phyloP scores from a whole-genome alignment of 192 early-diverging fungal species.

The Linnemannia hyalina region DNA sequence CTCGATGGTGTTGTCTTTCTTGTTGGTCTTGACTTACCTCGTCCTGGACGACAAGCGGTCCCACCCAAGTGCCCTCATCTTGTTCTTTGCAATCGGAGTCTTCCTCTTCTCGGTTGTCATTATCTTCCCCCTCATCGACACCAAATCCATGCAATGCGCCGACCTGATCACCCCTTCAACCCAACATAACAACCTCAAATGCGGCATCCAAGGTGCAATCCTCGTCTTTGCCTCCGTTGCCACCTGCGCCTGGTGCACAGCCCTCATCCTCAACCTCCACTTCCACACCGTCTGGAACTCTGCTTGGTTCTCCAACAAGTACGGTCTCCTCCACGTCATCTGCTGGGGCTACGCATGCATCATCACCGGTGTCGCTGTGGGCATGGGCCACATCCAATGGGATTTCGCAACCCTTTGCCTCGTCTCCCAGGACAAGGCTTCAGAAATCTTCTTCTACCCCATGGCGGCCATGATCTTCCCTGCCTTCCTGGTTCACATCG shows the following conservation, averaged over 20 bases:
- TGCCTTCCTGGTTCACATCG: slow-evolving; percentile 63
- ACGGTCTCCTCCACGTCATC: slow-evolving; percentile 55
- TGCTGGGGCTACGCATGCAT: slow-evolving; percentile 63
- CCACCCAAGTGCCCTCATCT: slow-evolving; percentile 64
- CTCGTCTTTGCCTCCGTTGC: slow-evolving; percentile 62
- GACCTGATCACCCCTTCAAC: slow-evolving; percentile 52
- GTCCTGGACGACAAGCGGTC: slow-evolving; percentile 60
- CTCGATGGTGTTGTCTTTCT: slow-evolving; percentile 53
- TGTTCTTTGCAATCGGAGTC: slow-evolving; percentile 59
- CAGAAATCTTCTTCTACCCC: slow-evolving; percentile 66
- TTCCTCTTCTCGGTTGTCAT: slow-evolving; percentile 64
- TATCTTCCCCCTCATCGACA: slow-evolving; percentile 63
- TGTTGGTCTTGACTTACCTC: slow-evolving; percentile 63
- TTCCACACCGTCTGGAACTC: slow-evolving; percentile 70
- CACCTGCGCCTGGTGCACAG: slow-evolving; percentile 60
- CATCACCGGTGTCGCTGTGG: slow-evolving; percentile 56
- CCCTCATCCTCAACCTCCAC: slow-evolving; percentile 64
- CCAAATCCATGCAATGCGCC: slow-evolving; percentile 59
- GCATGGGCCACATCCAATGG: slow-evolving; percentile 56
- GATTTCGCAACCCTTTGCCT: slow-evolving; percentile 67
- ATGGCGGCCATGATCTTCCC: slow-evolving; percentile 64
- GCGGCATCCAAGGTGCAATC: slow-evolving; percentile 64
- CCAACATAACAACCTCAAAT: slow-evolving; percentile 61
- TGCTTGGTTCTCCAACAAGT: slow-evolving; percentile 59
- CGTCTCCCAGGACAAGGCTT: slow-evolving; percentile 53